Percentiles rank a stretch among this genome's conserved stretches.
Evolutionary conservation across 1,139 yeast species (phyloP).

Genomic region (Waltiozyma sp.): DNA sequence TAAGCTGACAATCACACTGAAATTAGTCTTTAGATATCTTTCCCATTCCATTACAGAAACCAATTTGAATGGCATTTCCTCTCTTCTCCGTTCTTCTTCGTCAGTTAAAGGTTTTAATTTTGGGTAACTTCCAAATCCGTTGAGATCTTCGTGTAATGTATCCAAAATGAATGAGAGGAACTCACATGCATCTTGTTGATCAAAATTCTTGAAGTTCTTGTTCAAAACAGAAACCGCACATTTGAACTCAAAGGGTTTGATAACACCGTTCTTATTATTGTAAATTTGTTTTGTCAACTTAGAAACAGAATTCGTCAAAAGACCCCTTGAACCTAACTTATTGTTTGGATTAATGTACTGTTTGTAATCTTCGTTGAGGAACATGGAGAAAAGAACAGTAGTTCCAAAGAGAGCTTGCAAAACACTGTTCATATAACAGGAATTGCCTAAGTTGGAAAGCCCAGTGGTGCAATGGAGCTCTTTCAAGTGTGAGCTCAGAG

Average conservation of each 20-base stretch:
- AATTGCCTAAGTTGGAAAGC: constrained; percentile 72
- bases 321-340: constrained; percentile 75
- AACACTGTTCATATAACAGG: constrained; percentile 90
- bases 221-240: constrained; percentile 56
- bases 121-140: constrained; percentile 49
- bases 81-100: constrained; percentile 68
- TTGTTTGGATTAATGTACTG: constrained; percentile 68
- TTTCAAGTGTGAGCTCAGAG: background rate
- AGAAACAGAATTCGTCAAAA: constrained; percentile 65
- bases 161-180: constrained; percentile 77
- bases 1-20: constrained; percentile 73
- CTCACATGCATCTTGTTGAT: constrained; percentile 93
- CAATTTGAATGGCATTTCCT: constrained; percentile 61
- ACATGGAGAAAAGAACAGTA: constrained; percentile 33
- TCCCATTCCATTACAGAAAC: constrained; percentile 97
- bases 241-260: constrained; percentile 50
- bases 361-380: constrained; percentile 48
- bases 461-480: constrained; percentile 38
- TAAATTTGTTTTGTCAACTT: constrained; percentile 51
- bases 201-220: constrained; percentile 60
- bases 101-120: constrained; percentile 51
- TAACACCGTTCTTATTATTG: constrained; percentile 34
- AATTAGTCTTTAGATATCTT: constrained; percentile 71
- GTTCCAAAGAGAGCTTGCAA: constrained; percentile 69
- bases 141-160: constrained; percentile 81